phyloP scores from a whole-genome alignment of 805 yeast species.

The Ogataea degrootiae region DNA sequence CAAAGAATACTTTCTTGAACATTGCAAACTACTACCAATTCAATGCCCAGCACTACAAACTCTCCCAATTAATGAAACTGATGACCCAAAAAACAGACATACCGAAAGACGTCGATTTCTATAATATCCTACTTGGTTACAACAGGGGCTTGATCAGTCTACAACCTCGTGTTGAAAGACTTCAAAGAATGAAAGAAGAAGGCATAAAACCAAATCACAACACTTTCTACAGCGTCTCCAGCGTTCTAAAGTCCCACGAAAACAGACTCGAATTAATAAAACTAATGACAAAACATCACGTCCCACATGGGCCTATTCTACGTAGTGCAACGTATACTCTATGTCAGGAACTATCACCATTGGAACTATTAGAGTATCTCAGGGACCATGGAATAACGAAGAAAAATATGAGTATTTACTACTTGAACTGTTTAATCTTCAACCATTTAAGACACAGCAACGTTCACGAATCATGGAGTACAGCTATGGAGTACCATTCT shows the following conservation, averaged over 20 bases:
- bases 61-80: conserved; percentile 13
- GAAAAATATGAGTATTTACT: conserved; percentile 8
- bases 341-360: conserved; percentile 10
- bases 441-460: conserved; percentile 13
- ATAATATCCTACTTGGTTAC: conserved; percentile 21
- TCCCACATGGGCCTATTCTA: conserved; percentile 21
- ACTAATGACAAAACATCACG: conserved; percentile 18
- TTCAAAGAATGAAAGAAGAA: conserved; percentile 12
- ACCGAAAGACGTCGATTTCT: conserved; percentile 24
- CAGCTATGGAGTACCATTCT: conserved; percentile 3
- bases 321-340: conserved; percentile 14
- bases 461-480: conserved; percentile 16
- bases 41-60: conserved; percentile 11
- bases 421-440: conserved; percentile 19
- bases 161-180: conserved; percentile 12
- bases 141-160: conserved; percentile 11
- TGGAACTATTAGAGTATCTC: conserved; percentile 13
- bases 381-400: conserved; percentile 8
- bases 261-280: conserved; percentile 17
- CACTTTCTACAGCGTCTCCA: conserved; percentile 27
- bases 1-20: conserved; percentile 18
- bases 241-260: conserved; percentile 13
- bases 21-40: conserved; percentile 16
- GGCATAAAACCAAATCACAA: conserved; percentile 18
- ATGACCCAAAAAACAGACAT: conserved; percentile 19